Evolutionary conservation across 1,284 basidiomycete genomes (phyloP), one percentile per base, ranked within the genome.

Genomic region (Malassezia yamatoensis): DNA sequence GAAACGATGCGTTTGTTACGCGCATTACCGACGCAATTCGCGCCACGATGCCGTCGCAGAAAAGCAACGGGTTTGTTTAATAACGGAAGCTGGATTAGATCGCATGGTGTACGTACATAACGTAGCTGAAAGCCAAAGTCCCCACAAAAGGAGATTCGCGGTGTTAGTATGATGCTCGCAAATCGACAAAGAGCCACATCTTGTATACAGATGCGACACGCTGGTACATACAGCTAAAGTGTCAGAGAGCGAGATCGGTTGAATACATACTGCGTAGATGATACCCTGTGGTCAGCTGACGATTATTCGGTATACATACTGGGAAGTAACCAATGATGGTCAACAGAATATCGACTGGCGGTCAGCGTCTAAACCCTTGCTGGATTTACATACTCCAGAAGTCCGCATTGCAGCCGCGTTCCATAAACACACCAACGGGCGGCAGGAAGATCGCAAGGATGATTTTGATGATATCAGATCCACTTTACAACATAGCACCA

Each of bases 351-450:
- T 58, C 51, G 24, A 58, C 55, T 58, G 18, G 8, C 34, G 18
- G 21, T 11, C 18, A 49, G 10, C 13, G 2, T 6, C 24, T 16
- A n/a, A 16, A 20, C 7, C 8, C 13, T 16, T 32, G 15, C 16
- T 20, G 1, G 15, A 11, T 2, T 10, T 15, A 53, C 55, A 34
- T 37, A 58, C 55, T 42, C 50, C 49, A 58, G 34, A 64, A 62
- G 48, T 62, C 49, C 43, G 36, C 40, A 20, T 51, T 44, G 49
- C 64, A 65, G 9, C 64, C 64, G 35, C 53, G 48, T 58, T 65
- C 64, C 45, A 65, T 43, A 50, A 65, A 65, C 24, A 65, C 64
- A 61, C 64, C 64, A 18, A 65, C 49, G 4, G 64, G 64, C 3
- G 64, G 64, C 18, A 65, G 48, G 49, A 65, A 43, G 54, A 65